Conservation (phyloP, 2,329 filamentous ascomycete genomes). For the Madurella mycetomatis region DNA sequence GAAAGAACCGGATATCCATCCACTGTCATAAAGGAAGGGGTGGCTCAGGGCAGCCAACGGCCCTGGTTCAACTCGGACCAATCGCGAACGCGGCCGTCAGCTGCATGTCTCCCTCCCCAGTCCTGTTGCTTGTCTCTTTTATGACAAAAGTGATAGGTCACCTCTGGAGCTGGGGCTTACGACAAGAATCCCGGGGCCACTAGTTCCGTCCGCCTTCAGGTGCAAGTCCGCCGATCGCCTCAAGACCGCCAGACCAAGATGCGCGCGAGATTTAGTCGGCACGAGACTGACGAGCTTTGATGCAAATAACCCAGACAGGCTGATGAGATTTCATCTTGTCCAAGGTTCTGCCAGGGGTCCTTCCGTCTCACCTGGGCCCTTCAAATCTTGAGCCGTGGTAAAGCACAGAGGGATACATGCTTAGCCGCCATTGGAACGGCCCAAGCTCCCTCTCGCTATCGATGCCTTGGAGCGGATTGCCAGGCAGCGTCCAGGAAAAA, state of each 20-base stretch:
- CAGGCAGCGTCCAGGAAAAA: not conserved
- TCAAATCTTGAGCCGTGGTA: conserved; percentile 23
- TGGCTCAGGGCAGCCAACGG: not conserved
- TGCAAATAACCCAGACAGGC: not conserved
- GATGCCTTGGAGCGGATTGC: not conserved
- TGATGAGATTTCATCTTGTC: not conserved
- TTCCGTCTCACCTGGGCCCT: conserved; percentile 9
- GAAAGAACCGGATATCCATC: not conserved
- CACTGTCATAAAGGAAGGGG: not conserved
- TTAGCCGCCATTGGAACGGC: conserved; percentile 6
- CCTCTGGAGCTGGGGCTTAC: not conserved
- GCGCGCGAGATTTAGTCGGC: not conserved
- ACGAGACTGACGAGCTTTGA: not conserved
- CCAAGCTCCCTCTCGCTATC: not conserved
- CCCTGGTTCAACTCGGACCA: not conserved
- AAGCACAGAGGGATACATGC: conserved; percentile 11
- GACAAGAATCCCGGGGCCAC: conserved; percentile 3
- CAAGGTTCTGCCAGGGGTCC: conserved; percentile 1
- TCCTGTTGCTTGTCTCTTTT: not conserved
- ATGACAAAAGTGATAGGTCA: conserved; percentile 4
- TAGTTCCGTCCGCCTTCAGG: conserved; percentile 8
- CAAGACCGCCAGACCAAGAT: not conserved
- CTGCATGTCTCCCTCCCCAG: conserved; percentile 6
- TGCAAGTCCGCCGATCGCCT: not conserved
- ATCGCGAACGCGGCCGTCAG: not conserved